A percentile compares a stretch with the other conserved stretches of the same genome.
Conservation (phyloP, 305 asterid genomes). For the Fraxinus angustifolia region DNA sequence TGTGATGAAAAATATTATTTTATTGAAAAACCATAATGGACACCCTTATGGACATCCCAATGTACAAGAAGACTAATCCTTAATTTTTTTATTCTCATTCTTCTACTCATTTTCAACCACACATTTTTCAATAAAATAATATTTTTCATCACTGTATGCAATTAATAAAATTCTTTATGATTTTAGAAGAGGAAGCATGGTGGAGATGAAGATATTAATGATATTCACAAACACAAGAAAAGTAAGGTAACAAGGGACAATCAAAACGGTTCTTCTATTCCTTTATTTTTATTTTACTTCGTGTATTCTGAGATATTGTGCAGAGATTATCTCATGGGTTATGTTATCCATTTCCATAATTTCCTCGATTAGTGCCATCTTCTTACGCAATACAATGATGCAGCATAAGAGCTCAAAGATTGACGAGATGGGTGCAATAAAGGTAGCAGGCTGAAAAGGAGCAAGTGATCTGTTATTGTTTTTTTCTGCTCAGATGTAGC, state of each 20-base stretch:
- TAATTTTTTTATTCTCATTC: too few species aligned
- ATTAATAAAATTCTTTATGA: conserved; percentile 18
- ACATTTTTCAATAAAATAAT: too few species aligned
- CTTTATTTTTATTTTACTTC: neutral
- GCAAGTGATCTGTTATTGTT: conserved; percentile 3
- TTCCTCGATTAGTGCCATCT: conserved; percentile 8
- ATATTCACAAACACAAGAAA: conserved; percentile 29
- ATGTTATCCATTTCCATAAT: neutral
- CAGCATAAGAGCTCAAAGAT: conserved; percentile 71
- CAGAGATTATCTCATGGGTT: neutral
- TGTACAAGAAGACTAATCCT: too few species aligned
- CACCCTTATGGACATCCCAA: too few species aligned
- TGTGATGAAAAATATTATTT: too few species aligned
- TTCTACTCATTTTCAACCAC: too few species aligned
- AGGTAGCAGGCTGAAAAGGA: conserved; percentile 37
- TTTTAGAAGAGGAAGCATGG: conserved; percentile 35
- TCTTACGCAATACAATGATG: conserved; percentile 27
- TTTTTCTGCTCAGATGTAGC: conserved; percentile 1
- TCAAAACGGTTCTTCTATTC: neutral
- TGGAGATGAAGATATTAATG: conserved; percentile 27
- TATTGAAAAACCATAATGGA: too few species aligned
- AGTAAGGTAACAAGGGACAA: conserved; percentile 30
- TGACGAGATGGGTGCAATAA: conserved; percentile 45
- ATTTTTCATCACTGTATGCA: conserved; percentile 6
- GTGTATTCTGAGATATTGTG: neutral